phyloP scores from a whole-genome alignment of 164 flowering plant genomes.

The Berberis vulgaris region DNA sequence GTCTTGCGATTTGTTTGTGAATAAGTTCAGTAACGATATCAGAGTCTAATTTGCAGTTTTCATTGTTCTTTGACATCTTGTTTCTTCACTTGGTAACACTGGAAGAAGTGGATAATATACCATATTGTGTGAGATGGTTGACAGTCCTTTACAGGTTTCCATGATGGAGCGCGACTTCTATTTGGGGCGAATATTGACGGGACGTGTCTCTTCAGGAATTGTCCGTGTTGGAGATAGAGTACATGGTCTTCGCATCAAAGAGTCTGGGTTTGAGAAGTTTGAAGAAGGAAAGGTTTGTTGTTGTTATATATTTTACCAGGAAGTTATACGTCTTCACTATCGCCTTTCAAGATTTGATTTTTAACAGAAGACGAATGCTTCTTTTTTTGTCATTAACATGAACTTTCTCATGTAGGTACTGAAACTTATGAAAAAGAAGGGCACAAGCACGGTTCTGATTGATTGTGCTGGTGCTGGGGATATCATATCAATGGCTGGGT shows the following conservation, averaged over 20 bases:
- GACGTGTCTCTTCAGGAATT: slow-evolving; percentile 75
- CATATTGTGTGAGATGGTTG: slow-evolving; percentile 18
- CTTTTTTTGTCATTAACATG: background rate
- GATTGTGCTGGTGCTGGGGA: slow-evolving; percentile 99
- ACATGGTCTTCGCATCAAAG: slow-evolving; percentile 64
- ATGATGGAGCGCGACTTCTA: slow-evolving; percentile 96
- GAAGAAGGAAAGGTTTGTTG: slow-evolving; percentile 93
- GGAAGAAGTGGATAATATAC: background rate
- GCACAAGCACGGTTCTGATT: slow-evolving; percentile 54
- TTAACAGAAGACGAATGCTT: background rate
- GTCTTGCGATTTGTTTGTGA: no score
- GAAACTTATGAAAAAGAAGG: slow-evolving; percentile 95
- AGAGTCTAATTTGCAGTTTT: no score
- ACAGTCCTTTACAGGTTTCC: slow-evolving; percentile 69
- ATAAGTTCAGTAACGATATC: no score
- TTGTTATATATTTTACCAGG: background rate
- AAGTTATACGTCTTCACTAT: background rate
- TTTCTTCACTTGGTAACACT: background rate
- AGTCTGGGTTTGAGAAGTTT: slow-evolving; percentile 62
- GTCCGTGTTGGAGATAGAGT: slow-evolving; percentile 75
- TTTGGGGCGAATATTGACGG: slow-evolving; percentile 91
- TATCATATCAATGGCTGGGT: slow-evolving; percentile 89
- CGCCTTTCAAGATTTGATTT: background rate
- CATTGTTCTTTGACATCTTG: no score
- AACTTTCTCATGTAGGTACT: slow-evolving; percentile 39